phyloP scores from a whole-genome alignment of 495 filamentous ascomycete genomes.

The Penicillium angulare region DNA sequence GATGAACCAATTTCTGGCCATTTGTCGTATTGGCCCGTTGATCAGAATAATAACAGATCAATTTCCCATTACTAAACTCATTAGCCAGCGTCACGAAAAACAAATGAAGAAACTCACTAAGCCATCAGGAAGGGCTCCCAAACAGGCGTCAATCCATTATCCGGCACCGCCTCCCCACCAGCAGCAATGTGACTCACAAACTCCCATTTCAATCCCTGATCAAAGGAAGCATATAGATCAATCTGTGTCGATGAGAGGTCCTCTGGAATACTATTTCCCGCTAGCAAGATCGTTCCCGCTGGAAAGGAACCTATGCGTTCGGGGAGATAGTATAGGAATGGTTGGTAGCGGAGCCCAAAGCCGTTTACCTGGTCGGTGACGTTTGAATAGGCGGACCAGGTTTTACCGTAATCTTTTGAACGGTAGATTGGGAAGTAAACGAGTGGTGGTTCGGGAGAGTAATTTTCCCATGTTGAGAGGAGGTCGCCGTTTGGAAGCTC shows the following conservation, averaged over 20 bases:
- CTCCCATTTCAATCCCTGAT: constrained; percentile 60
- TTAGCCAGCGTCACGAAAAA: neutral
- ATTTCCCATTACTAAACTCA: constrained; percentile 49
- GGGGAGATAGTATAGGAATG: constrained; percentile 60
- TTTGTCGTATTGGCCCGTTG: constrained; percentile 59
- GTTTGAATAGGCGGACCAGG: constrained; percentile 60
- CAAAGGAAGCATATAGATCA: constrained; percentile 62
- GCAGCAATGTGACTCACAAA: constrained; percentile 64
- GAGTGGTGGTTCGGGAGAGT: constrained; percentile 52
- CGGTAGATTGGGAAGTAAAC: constrained; percentile 66
- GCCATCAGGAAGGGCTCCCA: constrained; percentile 69
- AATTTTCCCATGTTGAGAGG: constrained; percentile 62
- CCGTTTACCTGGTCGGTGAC: constrained; percentile 63
- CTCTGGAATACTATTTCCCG: constrained; percentile 62
- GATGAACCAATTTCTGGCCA: constrained; percentile 67
- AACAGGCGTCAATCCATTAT: constrained; percentile 63
- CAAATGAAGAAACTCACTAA: constrained; percentile 24
- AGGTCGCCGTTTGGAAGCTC: constrained; percentile 23
- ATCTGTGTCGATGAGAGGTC: constrained; percentile 63
- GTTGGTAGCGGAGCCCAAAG: constrained; percentile 66
- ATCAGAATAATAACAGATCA: constrained; percentile 69
- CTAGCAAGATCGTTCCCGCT: constrained; percentile 59
- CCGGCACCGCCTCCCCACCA: constrained; percentile 59
- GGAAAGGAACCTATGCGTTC: constrained; percentile 53
- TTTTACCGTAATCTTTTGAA: constrained; percentile 58